Conservation (phyloP, 2,329 filamentous ascomycete genomes). For the Clonostachys chloroleuca region DNA sequence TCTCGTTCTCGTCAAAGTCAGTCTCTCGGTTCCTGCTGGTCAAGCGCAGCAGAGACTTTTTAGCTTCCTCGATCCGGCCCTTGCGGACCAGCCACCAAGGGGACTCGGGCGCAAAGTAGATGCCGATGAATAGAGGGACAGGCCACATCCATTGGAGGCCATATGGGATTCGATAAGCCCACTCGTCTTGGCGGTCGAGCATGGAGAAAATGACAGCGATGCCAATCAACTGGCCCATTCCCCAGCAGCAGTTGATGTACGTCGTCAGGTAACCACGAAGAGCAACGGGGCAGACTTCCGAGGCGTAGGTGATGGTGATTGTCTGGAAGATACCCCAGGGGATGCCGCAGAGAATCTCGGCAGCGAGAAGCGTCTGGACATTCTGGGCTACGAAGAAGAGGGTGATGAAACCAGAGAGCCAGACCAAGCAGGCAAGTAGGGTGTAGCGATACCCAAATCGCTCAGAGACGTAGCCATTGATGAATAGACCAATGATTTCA, state of each 20-base stretch:
- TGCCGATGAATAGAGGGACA: conserved; percentile 59
- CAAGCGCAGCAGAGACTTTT: conserved; percentile 59
- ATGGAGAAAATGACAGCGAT: conserved; percentile 70
- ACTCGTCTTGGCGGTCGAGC: conserved; percentile 60
- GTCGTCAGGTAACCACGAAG: conserved; percentile 69
- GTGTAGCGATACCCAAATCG: conserved; percentile 65
- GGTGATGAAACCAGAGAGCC: conserved; percentile 52
- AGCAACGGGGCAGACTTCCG: conserved; percentile 69
- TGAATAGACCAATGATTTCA: conserved; percentile 61
- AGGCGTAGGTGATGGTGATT: conserved; percentile 61
- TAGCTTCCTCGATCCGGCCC: conserved; percentile 60
- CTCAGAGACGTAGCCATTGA: conserved; percentile 63
- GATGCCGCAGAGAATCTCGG: conserved; percentile 60
- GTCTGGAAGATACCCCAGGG: conserved; percentile 58
- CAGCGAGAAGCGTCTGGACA: conserved; percentile 52
- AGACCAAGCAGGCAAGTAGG: conserved; percentile 51
- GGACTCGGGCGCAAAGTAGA: conserved; percentile 65
- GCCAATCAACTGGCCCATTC: conserved; percentile 68
- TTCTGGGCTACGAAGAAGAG: conserved; percentile 63
- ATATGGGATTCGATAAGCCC: conserved; percentile 68
- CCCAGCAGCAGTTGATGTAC: conserved; percentile 76
- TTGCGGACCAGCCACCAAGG: conserved; percentile 75
- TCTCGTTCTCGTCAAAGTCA: conserved; percentile 78
- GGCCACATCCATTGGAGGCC: conserved; percentile 79
- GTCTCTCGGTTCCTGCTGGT: conserved; percentile 60